phyloP scores from a whole-genome alignment of 805 yeast species.

The Candida chauliodis region DNA sequence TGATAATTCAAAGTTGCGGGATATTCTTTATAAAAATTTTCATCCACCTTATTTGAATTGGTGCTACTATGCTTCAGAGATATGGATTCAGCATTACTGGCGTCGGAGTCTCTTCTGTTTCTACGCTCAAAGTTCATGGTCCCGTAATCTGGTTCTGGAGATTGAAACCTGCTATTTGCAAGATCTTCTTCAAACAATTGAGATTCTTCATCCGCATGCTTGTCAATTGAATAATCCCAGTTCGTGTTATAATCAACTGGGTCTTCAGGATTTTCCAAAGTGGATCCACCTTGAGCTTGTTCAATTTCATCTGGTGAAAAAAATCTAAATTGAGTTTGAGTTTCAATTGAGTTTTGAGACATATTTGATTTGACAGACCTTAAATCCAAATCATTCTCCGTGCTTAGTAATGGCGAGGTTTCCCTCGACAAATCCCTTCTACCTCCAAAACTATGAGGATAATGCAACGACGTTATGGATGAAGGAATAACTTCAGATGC shows the following conservation, averaged over 20 bases:
- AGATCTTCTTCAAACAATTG: constrained; percentile 3
- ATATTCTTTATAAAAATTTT: constrained; percentile 15
- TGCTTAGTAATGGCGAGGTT: constrained; percentile 32
- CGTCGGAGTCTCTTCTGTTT: constrained; percentile 17
- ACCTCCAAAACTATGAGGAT: constrained; percentile 50
- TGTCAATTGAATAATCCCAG: constrained; percentile 65
- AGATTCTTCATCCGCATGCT: constrained; percentile 23
- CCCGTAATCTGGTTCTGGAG: constrained; percentile 22
- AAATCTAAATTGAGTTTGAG: constrained; percentile 59
- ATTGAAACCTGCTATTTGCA: constrained; percentile 6
- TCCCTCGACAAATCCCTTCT: constrained; percentile 24
- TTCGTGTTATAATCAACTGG: constrained; percentile 69
- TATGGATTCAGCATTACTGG: constrained; percentile 11
- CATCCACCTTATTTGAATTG: constrained; percentile 18
- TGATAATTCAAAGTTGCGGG: constrained; percentile 54
- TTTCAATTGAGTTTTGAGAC: constrained; percentile 35
- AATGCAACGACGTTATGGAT: constrained; percentile 73
- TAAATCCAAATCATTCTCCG: constrained; percentile 18
- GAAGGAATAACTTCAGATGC: constrained; percentile 74
- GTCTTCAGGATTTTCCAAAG: constrained; percentile 54
- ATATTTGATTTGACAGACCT: constrained; percentile 30
- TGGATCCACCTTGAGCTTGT: constrained; percentile 83
- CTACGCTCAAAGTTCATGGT: constrained; percentile 26
- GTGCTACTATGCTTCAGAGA: constrained; percentile 15
- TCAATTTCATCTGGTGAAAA: constrained; percentile 82